Evolutionary conservation across 352 stramenopile genomes (phyloP).

Genomic region (Hyaloperonospora brassicae): DNA sequence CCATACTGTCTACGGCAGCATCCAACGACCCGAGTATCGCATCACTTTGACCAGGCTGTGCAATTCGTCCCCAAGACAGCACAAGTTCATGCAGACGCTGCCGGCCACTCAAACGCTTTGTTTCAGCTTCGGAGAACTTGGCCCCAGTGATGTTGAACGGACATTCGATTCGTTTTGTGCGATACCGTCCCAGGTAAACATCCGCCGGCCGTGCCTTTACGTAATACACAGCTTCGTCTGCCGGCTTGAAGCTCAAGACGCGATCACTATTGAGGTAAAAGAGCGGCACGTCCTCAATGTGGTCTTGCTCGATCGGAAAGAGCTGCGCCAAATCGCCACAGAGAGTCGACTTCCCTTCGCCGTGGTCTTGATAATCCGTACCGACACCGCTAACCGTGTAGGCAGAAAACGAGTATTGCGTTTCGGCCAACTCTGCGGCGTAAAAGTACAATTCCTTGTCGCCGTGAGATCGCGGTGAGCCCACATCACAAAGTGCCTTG

Average conservation of each 20-base stretch:
- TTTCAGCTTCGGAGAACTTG: slow-evolving; percentile 28
- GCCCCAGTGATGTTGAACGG: slow-evolving; percentile 31
- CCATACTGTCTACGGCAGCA: slow-evolving; percentile 7
- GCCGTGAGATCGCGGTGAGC: slow-evolving; percentile 30
- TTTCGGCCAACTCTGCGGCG: slow-evolving; percentile 40
- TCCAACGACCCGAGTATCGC: neutral
- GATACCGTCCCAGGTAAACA: slow-evolving; percentile 32
- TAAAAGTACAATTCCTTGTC: slow-evolving; percentile 46
- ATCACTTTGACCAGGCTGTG: slow-evolving; percentile 3
- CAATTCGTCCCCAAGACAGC: slow-evolving; percentile 11
- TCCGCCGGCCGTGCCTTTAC: slow-evolving; percentile 30
- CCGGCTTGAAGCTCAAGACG: slow-evolving; percentile 29
- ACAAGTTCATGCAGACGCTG: slow-evolving; percentile 31
- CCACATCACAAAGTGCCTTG: slow-evolving; percentile 16
- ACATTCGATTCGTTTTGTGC: slow-evolving; percentile 31
- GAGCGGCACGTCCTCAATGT: slow-evolving; percentile 21
- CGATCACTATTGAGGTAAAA: slow-evolving; percentile 60
- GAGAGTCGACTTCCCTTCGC: slow-evolving; percentile 28
- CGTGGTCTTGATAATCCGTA: slow-evolving; percentile 18
- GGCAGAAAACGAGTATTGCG: slow-evolving; percentile 33
- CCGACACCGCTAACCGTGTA: slow-evolving; percentile 40
- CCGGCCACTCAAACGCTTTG: slow-evolving; percentile 23
- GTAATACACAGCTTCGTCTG: slow-evolving; percentile 34
- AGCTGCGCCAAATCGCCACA: slow-evolving; percentile 49
- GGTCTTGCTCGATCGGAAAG: slow-evolving; percentile 30